Conservation (phyloP, 345 rosid genomes). For the Hibiscus syriacus region DNA sequence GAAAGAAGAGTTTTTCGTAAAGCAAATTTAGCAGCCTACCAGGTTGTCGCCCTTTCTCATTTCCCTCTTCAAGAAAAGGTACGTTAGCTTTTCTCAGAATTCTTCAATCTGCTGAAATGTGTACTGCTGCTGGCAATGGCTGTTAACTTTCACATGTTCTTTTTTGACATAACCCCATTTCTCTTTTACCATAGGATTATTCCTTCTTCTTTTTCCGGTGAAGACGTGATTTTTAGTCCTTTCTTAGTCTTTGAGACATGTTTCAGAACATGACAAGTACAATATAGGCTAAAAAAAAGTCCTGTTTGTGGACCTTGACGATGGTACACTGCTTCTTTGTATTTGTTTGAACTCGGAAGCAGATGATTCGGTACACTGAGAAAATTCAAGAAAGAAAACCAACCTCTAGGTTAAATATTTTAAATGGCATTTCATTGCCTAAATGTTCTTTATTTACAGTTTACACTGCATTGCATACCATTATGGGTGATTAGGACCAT, state of each 20-base stretch:
- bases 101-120: slow-evolving; percentile 5
- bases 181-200: background rate
- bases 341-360: background rate
- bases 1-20: background rate
- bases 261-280: background rate
- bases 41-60: background rate
- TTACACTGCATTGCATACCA: background rate
- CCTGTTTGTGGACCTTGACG: background rate
- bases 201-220: background rate
- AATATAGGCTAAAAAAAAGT: background rate
- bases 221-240: background rate
- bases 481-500: background rate
- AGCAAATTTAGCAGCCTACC: background rate
- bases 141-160: background rate
- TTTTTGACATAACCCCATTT: background rate
- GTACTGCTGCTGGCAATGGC: background rate
- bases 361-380: background rate
- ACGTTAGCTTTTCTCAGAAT: background rate
- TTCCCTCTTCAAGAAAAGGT: background rate
- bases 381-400: background rate
- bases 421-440: background rate
- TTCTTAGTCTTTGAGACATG: background rate
- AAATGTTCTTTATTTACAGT: background rate
- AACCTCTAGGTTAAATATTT: background rate
- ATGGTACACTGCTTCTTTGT: background rate